phyloP scores from a whole-genome alignment of 805 yeast species.

The Jamesozyma gamospora region DNA sequence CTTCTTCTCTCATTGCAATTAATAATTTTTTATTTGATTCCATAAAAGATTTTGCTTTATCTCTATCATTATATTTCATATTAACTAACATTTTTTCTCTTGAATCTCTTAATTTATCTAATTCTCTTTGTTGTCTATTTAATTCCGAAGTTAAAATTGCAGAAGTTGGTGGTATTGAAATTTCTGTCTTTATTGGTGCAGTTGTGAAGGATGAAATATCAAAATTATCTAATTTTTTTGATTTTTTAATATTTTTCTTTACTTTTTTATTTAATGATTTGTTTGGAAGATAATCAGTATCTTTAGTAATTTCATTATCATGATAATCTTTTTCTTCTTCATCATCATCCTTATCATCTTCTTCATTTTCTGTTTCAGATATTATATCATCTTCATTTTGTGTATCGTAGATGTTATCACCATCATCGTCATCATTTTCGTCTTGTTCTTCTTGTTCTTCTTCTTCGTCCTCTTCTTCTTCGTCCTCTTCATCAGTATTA shows the following conservation, averaged over 20 bases:
- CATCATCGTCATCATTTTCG: neutral
- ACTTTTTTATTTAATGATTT: too few relatives aligned
- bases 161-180: neutral
- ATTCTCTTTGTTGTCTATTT: constrained; percentile 19
- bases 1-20: constrained; percentile 27
- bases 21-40: constrained; percentile 26
- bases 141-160: constrained; percentile 4
- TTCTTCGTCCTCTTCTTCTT: too few relatives aligned
- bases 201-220: too few relatives aligned
- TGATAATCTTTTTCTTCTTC: constrained; percentile 1
- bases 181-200: neutral
- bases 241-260: neutral
- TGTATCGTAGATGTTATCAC: constrained; percentile 28
- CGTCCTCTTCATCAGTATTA: neutral
- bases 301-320: neutral
- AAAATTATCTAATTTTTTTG: neutral
- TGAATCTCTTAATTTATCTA: constrained; percentile 25
- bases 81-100: constrained; percentile 28
- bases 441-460: neutral
- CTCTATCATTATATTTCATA: constrained; percentile 28
- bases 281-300: too few relatives aligned
- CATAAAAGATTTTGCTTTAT: constrained; percentile 27
- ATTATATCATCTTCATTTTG: constrained; percentile 4
- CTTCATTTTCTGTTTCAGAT: constrained; percentile 1
- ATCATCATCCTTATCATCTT: constrained; percentile 2